These are phyloP conservation scores for Arachis stenosperma DNA, from an alignment of 306 rosid genomes.

Conservation along the genomic window DNA sequence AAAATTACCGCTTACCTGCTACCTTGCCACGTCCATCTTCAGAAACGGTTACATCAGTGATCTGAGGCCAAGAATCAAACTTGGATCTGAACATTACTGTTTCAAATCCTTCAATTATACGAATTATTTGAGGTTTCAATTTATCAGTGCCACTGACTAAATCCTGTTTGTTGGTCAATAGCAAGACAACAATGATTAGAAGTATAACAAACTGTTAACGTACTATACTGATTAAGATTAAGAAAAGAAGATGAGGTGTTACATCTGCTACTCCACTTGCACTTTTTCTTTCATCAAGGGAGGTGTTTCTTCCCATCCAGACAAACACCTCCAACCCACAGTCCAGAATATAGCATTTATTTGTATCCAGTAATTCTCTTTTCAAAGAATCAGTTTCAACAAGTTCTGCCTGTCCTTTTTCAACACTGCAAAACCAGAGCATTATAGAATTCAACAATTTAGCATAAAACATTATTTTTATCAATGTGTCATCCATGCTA, in stretches of 20 bases:
- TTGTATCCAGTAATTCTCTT: conserved; percentile 74
- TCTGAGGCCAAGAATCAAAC: conserved; percentile 84
- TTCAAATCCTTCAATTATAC: conserved; percentile 91
- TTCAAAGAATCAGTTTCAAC: conserved; percentile 63
- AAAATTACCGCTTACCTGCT: conserved; percentile 67
- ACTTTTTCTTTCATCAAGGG: conserved; percentile 82
- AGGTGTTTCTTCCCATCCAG: conserved; percentile 93
- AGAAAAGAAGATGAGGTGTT: conserved; percentile 34
- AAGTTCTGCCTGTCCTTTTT: conserved; percentile 69
- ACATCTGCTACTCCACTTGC: conserved; percentile 91
- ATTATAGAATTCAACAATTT: conserved; percentile 20
- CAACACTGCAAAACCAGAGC: conserved; percentile 57
- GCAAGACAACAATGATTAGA: conserved; percentile 31
- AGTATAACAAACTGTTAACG: conserved; percentile 25
- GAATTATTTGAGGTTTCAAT: conserved; percentile 71
- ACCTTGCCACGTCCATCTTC: conserved; percentile 99
- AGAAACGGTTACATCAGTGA: conserved; percentile 67
- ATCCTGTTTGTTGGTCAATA: conserved; percentile 56
- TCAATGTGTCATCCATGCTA: background rate
- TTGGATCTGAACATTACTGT: conserved; percentile 81
- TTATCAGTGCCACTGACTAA: conserved; percentile 58
- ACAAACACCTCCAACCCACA: conserved; percentile 80
- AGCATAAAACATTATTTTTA: conserved; percentile 26
- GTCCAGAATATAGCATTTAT: conserved; percentile 79
- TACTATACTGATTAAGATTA: background rate